A percentile compares a stretch with the other conserved stretches of the same genome.
Evolutionary conservation across 441 rosid genomes (phyloP).

Genomic region (Viola pubescens): DNA sequence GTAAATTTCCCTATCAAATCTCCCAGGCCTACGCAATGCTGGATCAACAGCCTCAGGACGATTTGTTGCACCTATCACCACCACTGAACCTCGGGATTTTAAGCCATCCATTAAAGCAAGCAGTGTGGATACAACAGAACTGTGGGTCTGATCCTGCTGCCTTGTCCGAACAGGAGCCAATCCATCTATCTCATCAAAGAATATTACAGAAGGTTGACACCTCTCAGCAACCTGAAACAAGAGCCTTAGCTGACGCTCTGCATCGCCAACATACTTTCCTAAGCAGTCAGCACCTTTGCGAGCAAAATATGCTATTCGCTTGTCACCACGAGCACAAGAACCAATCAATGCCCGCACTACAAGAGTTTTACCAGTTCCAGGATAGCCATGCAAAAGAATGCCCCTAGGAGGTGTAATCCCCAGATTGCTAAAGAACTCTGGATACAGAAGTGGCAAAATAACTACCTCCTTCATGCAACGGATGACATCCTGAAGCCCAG

Average conservation of each 20-base stretch:
- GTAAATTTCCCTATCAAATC: slow-evolving; percentile 93
- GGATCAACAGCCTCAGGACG: slow-evolving; percentile 99
- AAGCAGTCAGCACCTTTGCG: slow-evolving; percentile 99
- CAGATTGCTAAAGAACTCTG: slow-evolving; percentile 82
- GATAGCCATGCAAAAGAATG: slow-evolving; percentile 95
- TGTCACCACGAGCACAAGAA: slow-evolving; percentile 88
- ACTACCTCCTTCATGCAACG: slow-evolving; percentile 97
- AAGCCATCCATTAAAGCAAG: slow-evolving; percentile 94
- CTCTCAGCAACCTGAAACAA: slow-evolving; percentile 98
- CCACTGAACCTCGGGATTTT: slow-evolving; percentile 97
- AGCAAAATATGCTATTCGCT: slow-evolving; percentile 92
- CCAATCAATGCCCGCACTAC: slow-evolving; percentile 96
- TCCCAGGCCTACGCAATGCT: slow-evolving; percentile 96
- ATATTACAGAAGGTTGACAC: slow-evolving; percentile 94
- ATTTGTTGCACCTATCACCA: slow-evolving; percentile 98
- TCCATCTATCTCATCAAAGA: slow-evolving; percentile 98
- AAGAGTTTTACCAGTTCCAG: slow-evolving; percentile 98
- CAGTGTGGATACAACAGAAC: slow-evolving; percentile 98
- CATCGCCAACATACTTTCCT: slow-evolving; percentile 99
- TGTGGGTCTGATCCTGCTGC: slow-evolving; percentile 98
- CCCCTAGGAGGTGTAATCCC: slow-evolving; percentile 98
- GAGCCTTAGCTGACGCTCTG: slow-evolving; percentile 96
- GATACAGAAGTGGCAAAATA: slow-evolving; percentile 85
- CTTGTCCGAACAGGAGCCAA: slow-evolving; percentile 86
- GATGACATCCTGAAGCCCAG: slow-evolving; percentile 92